A percentile compares a stretch with the other conserved stretches of the same genome.
These are phyloP conservation scores for Colletotrichum sp. DNA, from an alignment of 2,329 filamentous ascomycete species.

Conservation along the genomic window DNA sequence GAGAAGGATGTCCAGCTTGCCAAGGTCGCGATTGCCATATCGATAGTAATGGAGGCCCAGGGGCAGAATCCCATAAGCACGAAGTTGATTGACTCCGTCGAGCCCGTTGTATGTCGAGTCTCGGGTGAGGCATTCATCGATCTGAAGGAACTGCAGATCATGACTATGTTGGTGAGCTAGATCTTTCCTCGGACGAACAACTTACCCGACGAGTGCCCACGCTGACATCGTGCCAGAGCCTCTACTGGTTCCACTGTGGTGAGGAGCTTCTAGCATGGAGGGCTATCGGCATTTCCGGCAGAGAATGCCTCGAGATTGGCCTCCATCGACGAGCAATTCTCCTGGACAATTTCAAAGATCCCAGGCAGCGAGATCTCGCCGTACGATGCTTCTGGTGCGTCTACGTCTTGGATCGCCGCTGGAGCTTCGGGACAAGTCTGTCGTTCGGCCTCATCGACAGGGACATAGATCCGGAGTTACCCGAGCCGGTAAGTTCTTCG, in stretches of 20 bases:
- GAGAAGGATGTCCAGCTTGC: constrained; percentile 36
- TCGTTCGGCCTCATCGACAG: constrained; percentile 53
- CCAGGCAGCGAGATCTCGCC: constrained; percentile 32
- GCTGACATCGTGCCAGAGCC: constrained; percentile 31
- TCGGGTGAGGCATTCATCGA: constrained; percentile 29
- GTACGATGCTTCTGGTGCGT: constrained; percentile 54
- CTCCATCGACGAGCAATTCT: constrained; percentile 51
- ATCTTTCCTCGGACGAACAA: neutral
- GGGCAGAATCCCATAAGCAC: constrained; percentile 32
- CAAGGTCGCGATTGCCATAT: constrained; percentile 37
- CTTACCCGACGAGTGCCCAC: too few relatives aligned
- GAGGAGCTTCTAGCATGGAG: constrained; percentile 56
- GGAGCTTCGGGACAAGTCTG: constrained; percentile 56
- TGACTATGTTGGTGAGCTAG: constrained; percentile 32
- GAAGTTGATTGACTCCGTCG: constrained; percentile 33
- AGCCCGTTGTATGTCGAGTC: constrained; percentile 31
- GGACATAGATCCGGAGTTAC: constrained; percentile 53
- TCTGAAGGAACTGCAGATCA: constrained; percentile 36
- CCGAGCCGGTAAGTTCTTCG: constrained; percentile 39
- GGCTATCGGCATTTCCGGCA: constrained; percentile 49
- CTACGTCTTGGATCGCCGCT: constrained; percentile 56
- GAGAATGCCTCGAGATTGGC: constrained; percentile 52
- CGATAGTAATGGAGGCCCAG: constrained; percentile 35
- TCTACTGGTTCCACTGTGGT: constrained; percentile 50
- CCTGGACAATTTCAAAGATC: constrained; percentile 39